Percentiles rank a stretch among this genome's conserved stretches.
Conservation (phyloP, 2,329 filamentous ascomycete genomes). For the Xylaria sp. region DNA sequence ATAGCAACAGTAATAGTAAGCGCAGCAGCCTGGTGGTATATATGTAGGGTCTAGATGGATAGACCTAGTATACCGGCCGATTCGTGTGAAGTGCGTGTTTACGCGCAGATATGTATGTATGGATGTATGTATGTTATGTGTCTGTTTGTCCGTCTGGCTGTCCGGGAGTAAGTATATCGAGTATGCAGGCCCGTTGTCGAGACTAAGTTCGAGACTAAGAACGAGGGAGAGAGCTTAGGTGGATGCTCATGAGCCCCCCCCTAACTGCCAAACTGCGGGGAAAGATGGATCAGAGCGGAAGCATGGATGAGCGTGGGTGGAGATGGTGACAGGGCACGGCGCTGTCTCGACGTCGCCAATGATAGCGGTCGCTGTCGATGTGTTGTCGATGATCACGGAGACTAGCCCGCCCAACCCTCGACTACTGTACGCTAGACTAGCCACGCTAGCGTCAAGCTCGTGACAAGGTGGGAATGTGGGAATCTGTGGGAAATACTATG, state of each 20-base stretch:
- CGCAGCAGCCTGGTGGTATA: background rate
- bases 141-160: background rate
- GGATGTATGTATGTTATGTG: background rate
- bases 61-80: background rate
- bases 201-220: constrained; percentile 1
- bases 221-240: constrained; percentile 25
- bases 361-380: constrained; percentile 5
- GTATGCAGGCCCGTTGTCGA: constrained; percentile 13
- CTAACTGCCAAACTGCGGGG: constrained; percentile 37
- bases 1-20: background rate
- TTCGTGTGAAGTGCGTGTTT: too few relatives aligned
- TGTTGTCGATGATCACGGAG: constrained; percentile 13
- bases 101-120: background rate
- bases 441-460: constrained; percentile 5
- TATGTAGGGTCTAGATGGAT: too few relatives aligned
- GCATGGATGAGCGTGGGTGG: constrained; percentile 34
- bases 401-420: background rate
- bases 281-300: constrained; percentile 37
- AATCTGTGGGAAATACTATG: background rate
- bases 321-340: constrained; percentile 15
- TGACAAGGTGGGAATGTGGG: constrained; percentile 33
- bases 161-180: background rate
- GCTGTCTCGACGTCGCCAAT: constrained; percentile 29
- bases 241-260: constrained; percentile 19
- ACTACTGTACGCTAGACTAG: background rate